Evolutionary conservation across 192 early-diverging fungal genomes (phyloP).

Genomic region (Linnemannia elongata): DNA sequence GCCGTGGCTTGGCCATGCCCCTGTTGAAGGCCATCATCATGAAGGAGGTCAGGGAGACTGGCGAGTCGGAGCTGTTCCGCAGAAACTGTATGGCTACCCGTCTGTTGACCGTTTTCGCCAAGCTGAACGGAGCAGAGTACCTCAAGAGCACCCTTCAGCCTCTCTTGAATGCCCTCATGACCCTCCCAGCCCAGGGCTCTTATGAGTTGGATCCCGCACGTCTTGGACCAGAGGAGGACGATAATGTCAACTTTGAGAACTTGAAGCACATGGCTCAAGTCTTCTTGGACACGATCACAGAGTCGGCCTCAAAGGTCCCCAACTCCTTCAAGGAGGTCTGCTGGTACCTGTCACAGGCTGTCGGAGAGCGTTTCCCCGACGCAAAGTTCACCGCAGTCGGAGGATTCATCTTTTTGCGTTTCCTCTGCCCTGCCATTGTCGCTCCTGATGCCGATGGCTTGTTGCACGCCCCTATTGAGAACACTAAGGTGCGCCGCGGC

Average conservation of each 20-base stretch:
- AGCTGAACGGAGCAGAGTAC: constrained; percentile 84
- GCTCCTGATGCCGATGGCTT: constrained; percentile 89
- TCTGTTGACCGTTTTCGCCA: constrained; percentile 87
- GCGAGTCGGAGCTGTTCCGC: constrained; percentile 89
- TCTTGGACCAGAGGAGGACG: constrained; percentile 75
- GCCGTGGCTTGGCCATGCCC: constrained; percentile 74
- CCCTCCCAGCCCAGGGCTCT: constrained; percentile 74
- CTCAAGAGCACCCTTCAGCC: constrained; percentile 85
- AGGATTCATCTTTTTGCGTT: constrained; percentile 95
- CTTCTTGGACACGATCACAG: constrained; percentile 88
- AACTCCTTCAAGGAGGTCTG: constrained; percentile 85
- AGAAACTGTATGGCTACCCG: constrained; percentile 94
- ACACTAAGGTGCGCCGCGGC: constrained; percentile 83
- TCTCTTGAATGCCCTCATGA: constrained; percentile 77
- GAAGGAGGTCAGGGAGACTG: constrained; percentile 88
- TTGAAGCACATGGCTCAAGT: constrained; percentile 79
- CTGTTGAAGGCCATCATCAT: constrained; percentile 87
- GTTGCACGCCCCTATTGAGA: constrained; percentile 67
- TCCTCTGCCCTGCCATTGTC: constrained; percentile 96
- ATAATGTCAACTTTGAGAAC: constrained; percentile 82
- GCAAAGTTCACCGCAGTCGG: constrained; percentile 91
- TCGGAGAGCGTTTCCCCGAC: constrained; percentile 86
- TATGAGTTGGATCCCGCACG: constrained; percentile 94
- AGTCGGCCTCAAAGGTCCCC: constrained; percentile 79
- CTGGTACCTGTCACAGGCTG: constrained; percentile 80